These are phyloP conservation scores for Phialemoniopsis sp. DNA, from an alignment of 2,329 filamentous ascomycete species.

Conservation along the genomic window DNA sequence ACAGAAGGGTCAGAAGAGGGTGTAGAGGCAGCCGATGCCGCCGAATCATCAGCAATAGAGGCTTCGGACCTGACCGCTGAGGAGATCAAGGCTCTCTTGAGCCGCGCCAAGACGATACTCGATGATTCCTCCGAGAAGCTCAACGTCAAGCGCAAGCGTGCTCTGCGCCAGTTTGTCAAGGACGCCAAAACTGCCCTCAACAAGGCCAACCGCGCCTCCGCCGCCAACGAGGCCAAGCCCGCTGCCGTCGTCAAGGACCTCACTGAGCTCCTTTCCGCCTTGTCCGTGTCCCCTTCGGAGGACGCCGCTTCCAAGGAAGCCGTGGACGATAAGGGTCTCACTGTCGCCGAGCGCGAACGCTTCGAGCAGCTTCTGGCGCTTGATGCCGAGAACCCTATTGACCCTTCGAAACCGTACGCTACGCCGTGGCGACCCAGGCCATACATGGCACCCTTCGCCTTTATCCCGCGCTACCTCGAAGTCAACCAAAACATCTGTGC, in stretches of 20 bases:
- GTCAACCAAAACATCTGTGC: constrained; percentile 97
- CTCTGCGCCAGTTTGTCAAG: constrained; percentile 68
- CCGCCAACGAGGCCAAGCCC: constrained; percentile 36
- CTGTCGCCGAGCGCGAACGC: constrained; percentile 46
- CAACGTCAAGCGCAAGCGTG: constrained; percentile 69
- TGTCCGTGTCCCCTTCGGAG: constrained; percentile 18
- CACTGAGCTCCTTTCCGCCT: constrained; percentile 39
- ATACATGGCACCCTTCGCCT: constrained; percentile 89
- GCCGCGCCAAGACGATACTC: constrained; percentile 30
- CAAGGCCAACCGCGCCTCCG: constrained; percentile 32
- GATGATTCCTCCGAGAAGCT: constrained; percentile 30
- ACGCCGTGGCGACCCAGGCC: constrained; percentile 87
- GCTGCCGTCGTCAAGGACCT: constrained; percentile 50
- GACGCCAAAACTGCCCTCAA: constrained; percentile 60
- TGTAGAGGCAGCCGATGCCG: constrained; percentile 17
- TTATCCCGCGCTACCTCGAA: constrained; percentile 92
- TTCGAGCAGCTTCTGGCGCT: constrained; percentile 55
- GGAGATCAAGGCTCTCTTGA: constrained; percentile 44
- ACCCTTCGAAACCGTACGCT: constrained; percentile 75
- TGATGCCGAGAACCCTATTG: constrained; percentile 71
- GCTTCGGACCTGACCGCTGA: constrained; percentile 16
- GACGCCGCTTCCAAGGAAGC: constrained; percentile 1
- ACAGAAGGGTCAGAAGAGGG: constrained; percentile 19
- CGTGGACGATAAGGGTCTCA: constrained; percentile 30
- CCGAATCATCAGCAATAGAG: constrained; percentile 19